Percentiles rank a stretch among this genome's conserved stretches.
Evolutionary conservation across 164 flowering plant species (phyloP).

Genomic region (Vitis rotundifolia): DNA sequence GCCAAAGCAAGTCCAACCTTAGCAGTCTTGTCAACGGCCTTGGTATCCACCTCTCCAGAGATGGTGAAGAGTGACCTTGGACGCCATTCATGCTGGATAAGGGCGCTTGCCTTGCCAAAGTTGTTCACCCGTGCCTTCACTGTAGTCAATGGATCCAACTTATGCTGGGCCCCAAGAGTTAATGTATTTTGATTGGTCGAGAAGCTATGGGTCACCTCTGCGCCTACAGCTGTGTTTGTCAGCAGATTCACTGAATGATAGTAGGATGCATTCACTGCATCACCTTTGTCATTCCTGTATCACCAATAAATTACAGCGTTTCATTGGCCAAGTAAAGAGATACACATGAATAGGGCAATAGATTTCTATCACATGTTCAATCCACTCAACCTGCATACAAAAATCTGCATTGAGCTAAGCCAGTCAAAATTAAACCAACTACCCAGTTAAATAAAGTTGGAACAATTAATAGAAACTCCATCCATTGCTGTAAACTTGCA

Average conservation of each 20-base stretch:
- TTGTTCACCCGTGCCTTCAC: conserved; percentile 62
- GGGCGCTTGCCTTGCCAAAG: conserved; percentile 48
- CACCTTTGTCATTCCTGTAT: conserved; percentile 65
- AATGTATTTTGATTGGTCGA: conserved; percentile 49
- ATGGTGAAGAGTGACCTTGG: conserved; percentile 59
- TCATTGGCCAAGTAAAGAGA: neutral
- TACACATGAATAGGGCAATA: too few relatives aligned
- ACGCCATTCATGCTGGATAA: conserved; percentile 68
- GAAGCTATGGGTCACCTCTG: conserved; percentile 48
- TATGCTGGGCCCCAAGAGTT: conserved; percentile 55
- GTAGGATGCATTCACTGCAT: conserved; percentile 50
- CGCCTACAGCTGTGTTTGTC: conserved; percentile 59
- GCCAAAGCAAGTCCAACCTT: conserved; percentile 61
- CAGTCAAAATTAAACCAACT: too few relatives aligned
- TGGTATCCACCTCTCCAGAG: conserved; percentile 64
- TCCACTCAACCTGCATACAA: too few relatives aligned
- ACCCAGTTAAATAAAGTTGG: too few relatives aligned
- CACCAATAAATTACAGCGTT: neutral
- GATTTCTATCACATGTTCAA: too few relatives aligned
- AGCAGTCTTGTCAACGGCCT: conserved; percentile 55
- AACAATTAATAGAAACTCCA: too few relatives aligned
- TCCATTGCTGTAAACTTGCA: too few relatives aligned
- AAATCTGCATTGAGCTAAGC: too few relatives aligned
- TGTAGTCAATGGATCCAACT: conserved; percentile 54
- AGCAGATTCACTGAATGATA: conserved; percentile 45